Base-by-base conservation (phyloP, 2,329 filamentous ascomycete genomes). In the Cladophialophora exuberans region DNA sequence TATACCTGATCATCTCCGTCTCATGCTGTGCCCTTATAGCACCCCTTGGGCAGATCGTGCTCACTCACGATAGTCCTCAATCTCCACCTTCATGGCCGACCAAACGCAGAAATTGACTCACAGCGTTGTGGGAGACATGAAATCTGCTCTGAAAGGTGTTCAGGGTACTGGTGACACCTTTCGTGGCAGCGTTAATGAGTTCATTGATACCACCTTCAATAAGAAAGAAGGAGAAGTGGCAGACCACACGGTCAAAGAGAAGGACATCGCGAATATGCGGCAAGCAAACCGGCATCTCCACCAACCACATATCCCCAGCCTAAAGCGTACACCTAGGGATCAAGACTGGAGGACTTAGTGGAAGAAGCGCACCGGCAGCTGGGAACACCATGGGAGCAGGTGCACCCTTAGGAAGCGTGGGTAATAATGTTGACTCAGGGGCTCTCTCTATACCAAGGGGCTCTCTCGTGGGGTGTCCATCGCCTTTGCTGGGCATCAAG, bases 391-490 rank as follows among this genome's bases (percentile, higher is more conserved):
- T 54, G 4, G 54, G 54, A 6, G 54, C 58, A 11, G 54, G 58
- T 43, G 58, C 51, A 4, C 54, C 57, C 47, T 57, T 54, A 23
- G 54, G 58, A 44, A 39, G 26, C n/a, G 58, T 57, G 1, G 58
- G 58, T n/a, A 61, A 57, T 18, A 43, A n/a, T n/a, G n/a, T n/a
- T n/a, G n/a, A n/a, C n/a, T 61, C 54, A 47, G 45, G 15, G 56
- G 54, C 30, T n/a, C n/a, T n/a, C n/a, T n/a, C n/a, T n/a, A n/a
- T n/a, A n/a, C n/a, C n/a, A n/a, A n/a, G n/a, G n/a, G n/a, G n/a
- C n/a, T n/a, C n/a, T n/a, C n/a, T n/a, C n/a, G n/a, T n/a, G n/a
- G n/a, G n/a, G n/a, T n/a, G n/a, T n/a, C n/a, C n/a, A n/a, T n/a
- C n/a, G n/a, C n/a, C n/a, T n/a, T n/a, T n/a, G n/a, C n/a, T n/a